Percentiles rank a stretch among this genome's conserved stretches.
These are phyloP conservation scores for Cyberlindnera sargentensis DNA, from an alignment of 805 yeast genomes.

Conservation along the genomic window DNA sequence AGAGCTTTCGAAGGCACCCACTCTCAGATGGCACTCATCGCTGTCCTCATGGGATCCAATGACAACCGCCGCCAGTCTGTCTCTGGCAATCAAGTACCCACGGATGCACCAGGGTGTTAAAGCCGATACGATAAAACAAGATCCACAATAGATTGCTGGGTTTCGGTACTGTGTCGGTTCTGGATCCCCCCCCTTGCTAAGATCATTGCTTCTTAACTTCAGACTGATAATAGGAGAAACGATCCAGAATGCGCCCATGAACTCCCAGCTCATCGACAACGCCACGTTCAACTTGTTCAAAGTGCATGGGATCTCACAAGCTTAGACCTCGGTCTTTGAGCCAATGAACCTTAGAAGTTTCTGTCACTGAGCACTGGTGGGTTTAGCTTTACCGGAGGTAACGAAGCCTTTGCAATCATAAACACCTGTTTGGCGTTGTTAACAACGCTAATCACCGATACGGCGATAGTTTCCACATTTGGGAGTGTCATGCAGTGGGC, in stretches of 20 bases:
- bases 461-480: too few species aligned
- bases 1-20: slow-evolving; percentile 6
- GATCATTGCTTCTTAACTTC: slow-evolving; percentile 30
- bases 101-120: slow-evolving; percentile 37
- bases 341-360: too few species aligned
- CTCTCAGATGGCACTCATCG: slow-evolving; percentile 16
- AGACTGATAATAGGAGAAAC: slow-evolving; percentile 58
- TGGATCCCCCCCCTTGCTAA: slow-evolving; percentile 16
- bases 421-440: too few species aligned
- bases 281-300: slow-evolving; percentile 42
- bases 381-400: too few species aligned
- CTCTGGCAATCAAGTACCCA: slow-evolving; percentile 50
- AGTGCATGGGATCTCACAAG: too few species aligned
- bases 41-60: slow-evolving; percentile 22
- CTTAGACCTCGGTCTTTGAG: too few species aligned
- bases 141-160: slow-evolving; percentile 55
- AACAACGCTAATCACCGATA: too few species aligned
- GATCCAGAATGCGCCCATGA: slow-evolving; percentile 43
- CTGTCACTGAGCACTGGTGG: too few species aligned
- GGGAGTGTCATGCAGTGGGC: too few species aligned
- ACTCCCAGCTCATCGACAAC: slow-evolving; percentile 46
- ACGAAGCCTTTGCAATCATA: too few species aligned
- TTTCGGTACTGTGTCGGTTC: slow-evolving; percentile 42
- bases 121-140: slow-evolving; percentile 42
- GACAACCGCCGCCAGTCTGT: slow-evolving; percentile 25